phyloP scores from a whole-genome alignment of 345 rosid species.

The Dipteronia sinensis region DNA sequence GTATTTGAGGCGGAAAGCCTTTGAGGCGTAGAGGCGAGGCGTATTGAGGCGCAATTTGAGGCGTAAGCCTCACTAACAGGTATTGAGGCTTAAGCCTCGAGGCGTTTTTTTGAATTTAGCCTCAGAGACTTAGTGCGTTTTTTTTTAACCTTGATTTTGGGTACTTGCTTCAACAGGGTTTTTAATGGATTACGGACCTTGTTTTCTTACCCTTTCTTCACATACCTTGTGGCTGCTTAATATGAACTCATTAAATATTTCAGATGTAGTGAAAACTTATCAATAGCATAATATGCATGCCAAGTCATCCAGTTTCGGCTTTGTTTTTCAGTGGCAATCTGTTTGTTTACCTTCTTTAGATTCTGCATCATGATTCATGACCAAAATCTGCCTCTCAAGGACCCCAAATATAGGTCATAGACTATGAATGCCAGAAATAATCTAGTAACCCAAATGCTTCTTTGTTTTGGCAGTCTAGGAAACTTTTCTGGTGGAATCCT shows the following conservation, averaged over 20 bases:
- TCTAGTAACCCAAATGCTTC: neutral
- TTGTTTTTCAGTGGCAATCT: neutral
- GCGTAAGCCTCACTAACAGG: too few species aligned
- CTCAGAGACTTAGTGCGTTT: too few species aligned
- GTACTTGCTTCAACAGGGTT: neutral
- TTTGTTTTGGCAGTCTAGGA: neutral
- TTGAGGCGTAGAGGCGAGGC: too few species aligned
- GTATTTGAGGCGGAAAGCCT: too few species aligned
- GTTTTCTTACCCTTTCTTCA: neutral
- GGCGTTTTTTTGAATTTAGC: too few species aligned
- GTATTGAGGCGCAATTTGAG: too few species aligned
- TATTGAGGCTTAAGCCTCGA: too few species aligned
- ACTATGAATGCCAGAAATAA: neutral
- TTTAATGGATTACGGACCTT: neutral
- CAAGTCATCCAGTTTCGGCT: neutral
- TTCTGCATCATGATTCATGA: neutral
- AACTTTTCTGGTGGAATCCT: neutral
- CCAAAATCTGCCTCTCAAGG: neutral
- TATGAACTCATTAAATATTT: too few species aligned
- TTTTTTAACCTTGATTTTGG: too few species aligned
- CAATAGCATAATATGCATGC: neutral
- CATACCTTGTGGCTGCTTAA: too few species aligned
- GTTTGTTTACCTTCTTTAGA: neutral
- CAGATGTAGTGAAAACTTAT: too few species aligned
- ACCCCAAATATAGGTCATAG: neutral